Base-by-base conservation (phyloP, 495 filamentous ascomycete genomes). In the Penicillium longicatenatum region DNA sequence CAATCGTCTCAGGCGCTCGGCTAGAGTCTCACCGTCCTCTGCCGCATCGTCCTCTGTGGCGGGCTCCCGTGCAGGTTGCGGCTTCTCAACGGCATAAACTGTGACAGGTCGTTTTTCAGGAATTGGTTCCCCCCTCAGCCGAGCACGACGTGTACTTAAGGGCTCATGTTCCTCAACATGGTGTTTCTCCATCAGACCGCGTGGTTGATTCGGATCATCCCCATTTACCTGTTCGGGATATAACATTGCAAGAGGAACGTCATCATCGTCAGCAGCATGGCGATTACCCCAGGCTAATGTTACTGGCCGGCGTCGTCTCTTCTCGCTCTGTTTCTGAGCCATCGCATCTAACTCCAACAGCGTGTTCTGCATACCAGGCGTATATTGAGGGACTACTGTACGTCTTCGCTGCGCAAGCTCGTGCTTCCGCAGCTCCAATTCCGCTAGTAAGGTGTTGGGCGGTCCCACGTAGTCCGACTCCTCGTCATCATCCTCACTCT, bases 111-210 rank as follows among this genome's bases (percentile, higher is more conserved):
- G 71, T 47, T 74, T 70, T 10, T 73, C 64, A 1, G 70, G 65
- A 19, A 64, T 31, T 1, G 70, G 63, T 47, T 79, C 77, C 50
- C 89, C 92, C 52, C 85, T 82, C 16, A 98, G 79, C 59, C 94
- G 79, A 29, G 89, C 89, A 35, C 92, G 84, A 9, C 94, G 87
- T 17, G 78, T 77, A 61, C 90, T 92, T 42, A 98, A 74, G 6
- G 94, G 92, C 64, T 98, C 94, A 48, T 89, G 91, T 61, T 98
- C 94, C 70, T 98, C 94, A 59, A 93, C 73, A 52, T 96, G 85
- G 9, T 89, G 84, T 64, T 83, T 84, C 67, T 93, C 92, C 78
- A 98, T 87, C 19, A 98, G 74, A 14, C 94, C 94, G 20, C 93
- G 66, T 0, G 93, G 92, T 17, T 89, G 82, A 46, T 87, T 75